phyloP scores from a whole-genome alignment of 176 grass and related monocot species.

The Sorghum bicolor region Sorghum_bicolor_NCBIv3 NC_012877.2:4663001-4663500 shows the following conservation, averaged over 20 bases:
- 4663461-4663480: not conserved
- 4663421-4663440: not conserved
- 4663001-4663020: slow-evolving; percentile 3
- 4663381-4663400: too few species aligned
- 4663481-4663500: not conserved
- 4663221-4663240: not conserved
- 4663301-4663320: too few species aligned
- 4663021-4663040: not conserved
- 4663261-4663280: not conserved
- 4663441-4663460: not conserved
- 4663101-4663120: not conserved
- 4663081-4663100: too few species aligned
- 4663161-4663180: not conserved
- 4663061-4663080: not conserved
- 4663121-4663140: not conserved
- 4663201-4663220: not conserved
- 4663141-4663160: not conserved
- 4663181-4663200: not conserved
- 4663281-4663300: not conserved
- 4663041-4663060: not conserved
- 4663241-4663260: not conserved
- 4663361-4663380: too few species aligned
- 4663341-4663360: too few species aligned
- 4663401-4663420: too few species aligned
- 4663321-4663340: too few species aligned